A percentile compares a stretch with the other conserved stretches of the same genome.
These are phyloP conservation scores for Yarrowia alimentaria DNA, from an alignment of 805 yeast species.

Conservation along the genomic window DNA sequence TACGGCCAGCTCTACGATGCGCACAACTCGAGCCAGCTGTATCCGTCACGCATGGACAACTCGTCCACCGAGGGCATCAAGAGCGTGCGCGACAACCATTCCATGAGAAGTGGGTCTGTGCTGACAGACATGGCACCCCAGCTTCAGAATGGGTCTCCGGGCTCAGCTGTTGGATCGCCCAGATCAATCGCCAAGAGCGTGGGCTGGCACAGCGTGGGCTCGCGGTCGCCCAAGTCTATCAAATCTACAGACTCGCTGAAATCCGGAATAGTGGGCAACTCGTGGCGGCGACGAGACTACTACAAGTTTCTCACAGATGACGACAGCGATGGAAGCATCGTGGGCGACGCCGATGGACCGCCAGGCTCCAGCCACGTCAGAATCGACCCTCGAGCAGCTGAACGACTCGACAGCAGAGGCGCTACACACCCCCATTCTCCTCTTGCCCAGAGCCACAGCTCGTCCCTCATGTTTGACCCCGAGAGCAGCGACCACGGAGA, in stretches of 20 bases:
- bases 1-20: conserved; percentile 22
- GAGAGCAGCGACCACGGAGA: not conserved
- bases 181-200: conserved; percentile 12
- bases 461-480: conserved; percentile 20
- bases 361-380: not conserved
- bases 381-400: not conserved
- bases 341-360: not conserved
- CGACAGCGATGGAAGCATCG: not conserved
- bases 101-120: conserved; percentile 13
- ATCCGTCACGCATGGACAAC: conserved; percentile 12
- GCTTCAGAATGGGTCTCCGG: too few relatives aligned
- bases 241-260: conserved; percentile 16
- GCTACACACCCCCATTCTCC: conserved; percentile 9
- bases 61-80: conserved; percentile 21
- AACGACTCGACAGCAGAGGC: conserved; percentile 3
- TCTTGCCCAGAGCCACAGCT: conserved; percentile 1
- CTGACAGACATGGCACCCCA: conserved; percentile 4
- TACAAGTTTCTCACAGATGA: conserved; percentile 22
- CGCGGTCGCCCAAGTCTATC: conserved; percentile 21
- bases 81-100: conserved; percentile 19
- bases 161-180: conserved; percentile 9
- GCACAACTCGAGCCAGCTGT: conserved; percentile 7
- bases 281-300: conserved; percentile 3
- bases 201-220: conserved; percentile 14
- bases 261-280: conserved; percentile 9